phyloP scores from a whole-genome alignment of 805 yeast species.

The Yamadazyma olivae region DNA sequence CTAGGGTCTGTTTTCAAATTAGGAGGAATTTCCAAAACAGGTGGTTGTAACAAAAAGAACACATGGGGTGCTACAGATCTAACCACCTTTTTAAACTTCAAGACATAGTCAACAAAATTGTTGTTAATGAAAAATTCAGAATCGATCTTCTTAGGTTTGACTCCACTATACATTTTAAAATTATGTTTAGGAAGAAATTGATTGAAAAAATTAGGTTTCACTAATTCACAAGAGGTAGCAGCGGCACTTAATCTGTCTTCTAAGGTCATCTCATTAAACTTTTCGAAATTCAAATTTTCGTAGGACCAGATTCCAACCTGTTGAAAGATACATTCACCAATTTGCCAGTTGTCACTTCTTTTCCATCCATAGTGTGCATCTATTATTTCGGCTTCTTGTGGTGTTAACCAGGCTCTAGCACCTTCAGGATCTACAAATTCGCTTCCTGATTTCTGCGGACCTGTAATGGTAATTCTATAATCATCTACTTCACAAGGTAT shows the following conservation, averaged over 20 bases:
- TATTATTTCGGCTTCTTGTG: slow-evolving; percentile 35
- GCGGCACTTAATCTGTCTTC: slow-evolving; percentile 23
- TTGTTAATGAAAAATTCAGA: slow-evolving; percentile 59
- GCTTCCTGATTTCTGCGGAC: slow-evolving; percentile 67
- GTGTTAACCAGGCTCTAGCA: slow-evolving; percentile 61
- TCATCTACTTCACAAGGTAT: slow-evolving; percentile 61
- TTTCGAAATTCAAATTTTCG: slow-evolving; percentile 19
- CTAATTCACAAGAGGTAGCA: slow-evolving; percentile 20
- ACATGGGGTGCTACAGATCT: slow-evolving; percentile 42
- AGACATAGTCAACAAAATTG: slow-evolving; percentile 63
- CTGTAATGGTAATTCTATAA: slow-evolving; percentile 69
- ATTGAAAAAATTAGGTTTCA: slow-evolving; percentile 30
- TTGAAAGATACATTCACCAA: slow-evolving; percentile 80
- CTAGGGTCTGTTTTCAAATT: slow-evolving; percentile 45
- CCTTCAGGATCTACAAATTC: slow-evolving; percentile 65
- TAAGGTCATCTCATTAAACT: slow-evolving; percentile 19
- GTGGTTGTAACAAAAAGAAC: slow-evolving; percentile 72
- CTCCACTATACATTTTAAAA: slow-evolving; percentile 18
- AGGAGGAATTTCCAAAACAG: slow-evolving; percentile 80
- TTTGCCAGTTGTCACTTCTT: slow-evolving; percentile 60
- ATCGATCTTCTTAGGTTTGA: slow-evolving; percentile 30
- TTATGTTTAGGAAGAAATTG: slow-evolving; percentile 32
- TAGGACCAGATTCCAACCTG: slow-evolving; percentile 76
- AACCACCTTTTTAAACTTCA: slow-evolving; percentile 45
- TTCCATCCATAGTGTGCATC: slow-evolving; percentile 72